Conservation (phyloP, 2,329 filamentous ascomycete species). For the Trichoderma asperellum region DNA sequence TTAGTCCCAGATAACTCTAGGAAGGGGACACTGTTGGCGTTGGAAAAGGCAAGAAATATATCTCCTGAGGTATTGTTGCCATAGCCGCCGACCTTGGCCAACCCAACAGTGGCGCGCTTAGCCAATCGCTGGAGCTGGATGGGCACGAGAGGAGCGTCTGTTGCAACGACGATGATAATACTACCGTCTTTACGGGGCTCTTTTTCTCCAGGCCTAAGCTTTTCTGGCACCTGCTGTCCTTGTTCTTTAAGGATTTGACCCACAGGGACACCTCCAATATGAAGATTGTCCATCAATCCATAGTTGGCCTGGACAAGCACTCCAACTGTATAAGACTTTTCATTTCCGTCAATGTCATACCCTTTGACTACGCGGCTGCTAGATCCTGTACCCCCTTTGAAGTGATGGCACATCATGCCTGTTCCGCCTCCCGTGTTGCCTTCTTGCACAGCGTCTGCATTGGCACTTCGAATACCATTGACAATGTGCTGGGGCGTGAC, state of each 20-base stretch:
- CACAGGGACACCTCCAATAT: conserved; percentile 64
- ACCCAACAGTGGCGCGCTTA: conserved; percentile 63
- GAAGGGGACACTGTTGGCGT: conserved; percentile 53
- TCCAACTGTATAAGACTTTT: conserved; percentile 59
- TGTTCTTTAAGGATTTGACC: conserved; percentile 58
- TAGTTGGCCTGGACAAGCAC: conserved; percentile 70
- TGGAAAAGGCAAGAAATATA: conserved; percentile 70
- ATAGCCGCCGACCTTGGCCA: conserved; percentile 63
- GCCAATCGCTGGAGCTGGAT: conserved; percentile 53
- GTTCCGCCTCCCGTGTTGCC: conserved; percentile 70
- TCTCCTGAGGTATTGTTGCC: conserved; percentile 67
- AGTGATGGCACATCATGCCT: conserved; percentile 68
- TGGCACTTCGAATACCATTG: conserved; percentile 56
- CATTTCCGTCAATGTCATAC: conserved; percentile 39
- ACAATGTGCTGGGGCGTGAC: conserved; percentile 59
- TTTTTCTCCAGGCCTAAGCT: conserved; percentile 25
- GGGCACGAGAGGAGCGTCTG: conserved; percentile 40
- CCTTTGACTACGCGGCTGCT: conserved; percentile 61
- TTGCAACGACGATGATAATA: conserved; percentile 42
- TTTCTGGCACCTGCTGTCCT: conserved; percentile 39
- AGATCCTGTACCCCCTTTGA: conserved; percentile 69
- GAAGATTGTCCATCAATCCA: conserved; percentile 58
- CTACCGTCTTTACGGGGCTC: conserved; percentile 43
- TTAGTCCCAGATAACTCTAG: conserved; percentile 37
- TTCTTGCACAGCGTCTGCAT: conserved; percentile 57